Base-by-base conservation (phyloP, 1,139 yeast species). In the Saccharomyces hybrid region DNA sequence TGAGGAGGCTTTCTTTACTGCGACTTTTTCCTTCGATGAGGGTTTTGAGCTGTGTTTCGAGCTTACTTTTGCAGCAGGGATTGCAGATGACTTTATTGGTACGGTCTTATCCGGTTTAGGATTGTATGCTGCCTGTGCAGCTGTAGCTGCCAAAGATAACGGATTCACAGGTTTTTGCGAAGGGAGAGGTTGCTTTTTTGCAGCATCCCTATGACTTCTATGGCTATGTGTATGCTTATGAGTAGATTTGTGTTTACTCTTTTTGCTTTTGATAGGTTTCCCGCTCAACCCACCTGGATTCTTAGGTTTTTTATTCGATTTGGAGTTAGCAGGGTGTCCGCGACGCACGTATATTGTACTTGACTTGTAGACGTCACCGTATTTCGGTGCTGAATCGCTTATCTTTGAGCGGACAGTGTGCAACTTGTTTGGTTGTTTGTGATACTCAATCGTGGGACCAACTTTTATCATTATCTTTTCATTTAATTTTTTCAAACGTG, bases 341-440 rank as follows among this genome's bases (percentile, higher is more conserved):
- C 81, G 81, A 48, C 83, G 81, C 13, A 89, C 96, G 42, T 82
- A 83, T 29, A 95, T 93, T 0, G 89, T 82, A 59, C 96, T 89
- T 3, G 96, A 88, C 73, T 93, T 95, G 73, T 95, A 95, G 11
- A 73, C 58, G 70, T 93, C 99, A 49, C 87, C 78, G 58, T 79
- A 68, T 9, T 68, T 70, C 4, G 95, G 90, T 2, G 86, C 84
- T 8, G 82, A 71, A 38, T 75, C 76, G 53, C 84, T 85, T 49
- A 76, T 68, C 49, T 77, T 81, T 63, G 86, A 82, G 69, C 88
- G 91, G 59, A 95, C 85, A 3, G 80, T 71, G 57, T 89, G 93
- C 57, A 79, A 74, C 67, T 85, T 86, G 3, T 96, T 96, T 0
- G 97, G 90, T 67, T 91, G 93, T 78, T 93, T 95, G 71, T 85